Base-by-base conservation (phyloP, 2,329 filamentous ascomycete genomes). In the Polychaeton citri region DNA sequence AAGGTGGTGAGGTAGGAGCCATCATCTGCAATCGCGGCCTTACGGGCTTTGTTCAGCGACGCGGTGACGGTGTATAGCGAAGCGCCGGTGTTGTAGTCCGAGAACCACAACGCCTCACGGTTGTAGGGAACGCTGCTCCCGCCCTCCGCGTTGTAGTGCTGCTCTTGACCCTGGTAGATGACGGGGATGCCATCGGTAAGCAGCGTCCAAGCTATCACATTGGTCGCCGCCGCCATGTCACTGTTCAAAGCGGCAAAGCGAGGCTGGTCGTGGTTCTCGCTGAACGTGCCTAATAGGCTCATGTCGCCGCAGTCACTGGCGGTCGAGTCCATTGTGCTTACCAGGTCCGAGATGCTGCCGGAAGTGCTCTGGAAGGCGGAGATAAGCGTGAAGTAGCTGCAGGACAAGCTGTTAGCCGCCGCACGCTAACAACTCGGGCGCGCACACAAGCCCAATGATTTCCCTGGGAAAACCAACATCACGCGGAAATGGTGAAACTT, bases 341-440 rank as follows among this genome's bases (percentile, higher is more conserved):
- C 57, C 5, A 69, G 54, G 15, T 53, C 44, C 16, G 52, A 46
- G 17, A 67, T 62, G 37, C 40, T 53, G 21, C 58, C 58, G 16
- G 45, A 46, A 4, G 55, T 52, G 20, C 53, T 56, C 12, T 45
- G 39, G 46, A 65, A 62, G 15, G 61, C 59, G 16, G 39, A 34
- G 17, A 51, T 51, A 18, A 63, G 46, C 5, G 56, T 49, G 39
- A 56, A 60, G 47, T 62, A 63, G 35, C 50, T 54, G 42, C 33
- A 43, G 4, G n/a, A n/a, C n/a, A n/a, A n/a, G n/a, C n/a, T n/a
- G n/a, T n/a, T n/a, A n/a, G n/a, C n/a, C n/a, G n/a, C n/a, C n/a
- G n/a, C n/a, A n/a, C n/a, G n/a, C n/a, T n/a, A n/a, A n/a, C n/a
- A n/a, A n/a, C n/a, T n/a, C n/a, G n/a, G n/a, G n/a, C n/a, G n/a